These are phyloP conservation scores for Starmerella stellata DNA, from an alignment of 805 yeast genomes.

Conservation along the genomic window DNA sequence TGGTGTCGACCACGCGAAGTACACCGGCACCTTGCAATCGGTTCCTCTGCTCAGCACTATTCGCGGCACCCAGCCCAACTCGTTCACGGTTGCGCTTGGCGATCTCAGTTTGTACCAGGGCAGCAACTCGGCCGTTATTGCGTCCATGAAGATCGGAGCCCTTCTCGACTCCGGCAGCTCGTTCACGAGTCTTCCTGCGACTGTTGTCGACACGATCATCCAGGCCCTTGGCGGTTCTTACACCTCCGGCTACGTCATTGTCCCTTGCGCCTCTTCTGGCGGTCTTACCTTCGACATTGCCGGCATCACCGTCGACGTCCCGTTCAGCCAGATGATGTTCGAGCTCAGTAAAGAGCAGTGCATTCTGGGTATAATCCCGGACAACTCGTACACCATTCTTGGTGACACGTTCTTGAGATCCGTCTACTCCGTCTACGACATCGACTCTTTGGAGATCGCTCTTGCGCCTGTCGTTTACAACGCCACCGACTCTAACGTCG, in stretches of 20 bases:
- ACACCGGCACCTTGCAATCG: conserved; percentile 24
- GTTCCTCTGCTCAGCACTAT: conserved; percentile 21
- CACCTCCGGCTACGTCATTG: conserved; percentile 25
- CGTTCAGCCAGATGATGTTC: conserved; percentile 21
- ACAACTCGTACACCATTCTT: conserved; percentile 26
- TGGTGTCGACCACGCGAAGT: conserved; percentile 29
- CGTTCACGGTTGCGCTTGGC: conserved; percentile 9
- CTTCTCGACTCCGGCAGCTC: conserved; percentile 41
- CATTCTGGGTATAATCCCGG: conserved; percentile 18
- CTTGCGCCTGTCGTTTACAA: conserved; percentile 32
- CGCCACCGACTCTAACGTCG: conserved; percentile 17
- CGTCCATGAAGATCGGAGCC: conserved; percentile 20
- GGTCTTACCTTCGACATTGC: conserved; percentile 32
- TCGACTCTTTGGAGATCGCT: conserved; percentile 38
- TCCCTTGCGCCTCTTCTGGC: conserved; percentile 24
- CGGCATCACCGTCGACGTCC: conserved; percentile 33
- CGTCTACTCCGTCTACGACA: conserved; percentile 50
- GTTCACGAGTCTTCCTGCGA: conserved; percentile 28
- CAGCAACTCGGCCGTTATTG: conserved; percentile 4
- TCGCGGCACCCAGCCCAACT: conserved; percentile 9
- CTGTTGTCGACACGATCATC: conserved; percentile 20
- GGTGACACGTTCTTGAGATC: conserved; percentile 52
- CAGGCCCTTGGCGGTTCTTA: conserved; percentile 27
- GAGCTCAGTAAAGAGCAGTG: conserved; percentile 11
- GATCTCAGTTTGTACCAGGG: conserved; percentile 10